Base-by-base conservation (phyloP, 140 eudicot species). In the Oenanthe javanica region DNA sequence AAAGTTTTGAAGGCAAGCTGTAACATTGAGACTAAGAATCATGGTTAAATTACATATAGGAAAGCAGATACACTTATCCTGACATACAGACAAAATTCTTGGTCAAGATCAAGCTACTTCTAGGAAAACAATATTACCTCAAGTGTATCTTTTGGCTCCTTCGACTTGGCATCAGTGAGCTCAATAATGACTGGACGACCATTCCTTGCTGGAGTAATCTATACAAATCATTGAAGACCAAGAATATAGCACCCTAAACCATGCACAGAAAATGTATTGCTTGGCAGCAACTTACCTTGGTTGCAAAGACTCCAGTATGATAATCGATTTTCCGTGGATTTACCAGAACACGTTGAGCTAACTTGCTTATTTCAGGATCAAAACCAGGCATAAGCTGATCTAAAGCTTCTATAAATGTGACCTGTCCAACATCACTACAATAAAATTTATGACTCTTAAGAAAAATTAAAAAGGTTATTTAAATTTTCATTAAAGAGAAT, bases 331-430 rank as follows among this genome's bases (percentile, higher is more conserved):
- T 93, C 40, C 98, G 86, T 19, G 98, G 97, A 87, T 93, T 91
- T 78, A 93, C 90, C 63, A 93, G 91, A 81, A 93, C 92, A 59
- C 97, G 83, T 70, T 91, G 97, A 74, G 98, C 97, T 80, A 93
- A 87, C 79, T 93, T 93, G 48, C 97, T 55, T 75, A 93, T 93
- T 78, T 93, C 98, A 79, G 98, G 98, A 87, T 93, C 98, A 87
- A 93, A 93, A 70, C 98, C 98, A 81, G 98, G 97, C 97, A 93
- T 93, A 45, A 93, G 91, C 80, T 93, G 97, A 89, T 93, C 98
- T 74, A 93, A 83, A 85, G 98, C 98, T 89, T 93, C 98, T 78
- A 93, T 83, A 81, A 93, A 93, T 23, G 98, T 93, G 42, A 93
- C 98, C 97, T 93, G 89, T 47, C 59, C 75, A 86, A 73, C 9